phyloP scores from a whole-genome alignment of 768 basidiomycete species.

The Lactarius sanguifluus region DNA sequence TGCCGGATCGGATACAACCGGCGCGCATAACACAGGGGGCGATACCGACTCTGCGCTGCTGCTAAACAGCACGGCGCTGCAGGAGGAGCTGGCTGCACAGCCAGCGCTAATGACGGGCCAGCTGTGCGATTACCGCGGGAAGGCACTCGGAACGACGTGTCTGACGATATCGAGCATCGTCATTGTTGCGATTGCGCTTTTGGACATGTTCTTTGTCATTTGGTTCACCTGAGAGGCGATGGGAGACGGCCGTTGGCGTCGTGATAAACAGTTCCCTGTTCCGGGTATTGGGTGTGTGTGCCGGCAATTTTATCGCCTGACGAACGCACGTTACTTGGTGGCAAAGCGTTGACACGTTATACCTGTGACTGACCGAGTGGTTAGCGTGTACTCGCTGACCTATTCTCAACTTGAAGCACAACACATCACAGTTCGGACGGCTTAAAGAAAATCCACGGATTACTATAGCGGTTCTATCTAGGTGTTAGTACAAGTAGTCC shows the following conservation, averaged over 20 bases:
- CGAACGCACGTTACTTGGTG: no score
- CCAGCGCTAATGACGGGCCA: slow-evolving; percentile 85
- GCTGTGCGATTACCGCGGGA: slow-evolving; percentile 53
- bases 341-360: no score
- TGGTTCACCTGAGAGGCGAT: slow-evolving; percentile 50
- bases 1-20: slow-evolving; percentile 20
- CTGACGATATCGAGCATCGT: slow-evolving; percentile 50
- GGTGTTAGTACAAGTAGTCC: no score
- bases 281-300: no score
- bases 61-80: slow-evolving; percentile 41
- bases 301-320: no score
- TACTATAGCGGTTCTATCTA: no score
- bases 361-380: no score
- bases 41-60: not conserved
- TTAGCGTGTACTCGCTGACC: no score
- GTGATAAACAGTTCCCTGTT: no score
- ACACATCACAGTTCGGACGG: no score
- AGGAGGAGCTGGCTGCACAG: slow-evolving; percentile 73
- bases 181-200: slow-evolving; percentile 65
- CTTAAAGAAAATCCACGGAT: no score
- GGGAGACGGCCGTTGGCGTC: not conserved
- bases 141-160: slow-evolving; percentile 54
- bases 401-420: no score
- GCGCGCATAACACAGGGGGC: not conserved
- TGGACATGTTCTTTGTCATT: slow-evolving; percentile 65